Percentiles rank a stretch among this genome's conserved stretches.
These are phyloP conservation scores for Ophiostoma ips DNA, from an alignment of 2,329 filamentous ascomycete species.

Conservation along the genomic window DNA sequence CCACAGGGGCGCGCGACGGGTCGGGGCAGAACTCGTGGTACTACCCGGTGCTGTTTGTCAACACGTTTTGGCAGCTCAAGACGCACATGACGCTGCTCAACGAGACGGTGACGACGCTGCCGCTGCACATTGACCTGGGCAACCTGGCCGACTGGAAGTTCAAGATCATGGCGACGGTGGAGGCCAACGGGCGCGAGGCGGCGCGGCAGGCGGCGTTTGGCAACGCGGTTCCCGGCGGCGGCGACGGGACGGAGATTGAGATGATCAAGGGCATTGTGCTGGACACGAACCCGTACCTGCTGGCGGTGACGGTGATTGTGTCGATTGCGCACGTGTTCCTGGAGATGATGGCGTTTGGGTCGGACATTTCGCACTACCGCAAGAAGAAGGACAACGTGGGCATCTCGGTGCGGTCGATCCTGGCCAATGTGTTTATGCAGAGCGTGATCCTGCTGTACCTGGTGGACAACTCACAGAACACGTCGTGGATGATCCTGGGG, in stretches of 20 bases:
- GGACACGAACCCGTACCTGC: constrained; percentile 84
- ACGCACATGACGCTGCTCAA: constrained; percentile 87
- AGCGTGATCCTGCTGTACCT: constrained; percentile 90
- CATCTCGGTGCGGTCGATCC: constrained; percentile 87
- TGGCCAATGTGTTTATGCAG: constrained; percentile 98
- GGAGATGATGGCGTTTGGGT: constrained; percentile 92
- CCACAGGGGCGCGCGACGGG: constrained; percentile 66
- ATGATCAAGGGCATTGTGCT: constrained; percentile 93
- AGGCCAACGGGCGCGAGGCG: constrained; percentile 75
- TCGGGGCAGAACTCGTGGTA: constrained; percentile 89
- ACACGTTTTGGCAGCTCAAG: constrained; percentile 94
- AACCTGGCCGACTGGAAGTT: constrained; percentile 86
- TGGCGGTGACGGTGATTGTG: constrained; percentile 71
- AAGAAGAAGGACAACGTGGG: constrained; percentile 99
- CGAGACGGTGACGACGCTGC: constrained; percentile 68
- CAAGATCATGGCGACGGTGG: constrained; percentile 67
- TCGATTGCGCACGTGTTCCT: constrained; percentile 87
- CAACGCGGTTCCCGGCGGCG: constrained; percentile 55
- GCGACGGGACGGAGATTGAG: constrained; percentile 88
- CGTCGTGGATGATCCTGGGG: constrained; percentile 96
- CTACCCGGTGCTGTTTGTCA: constrained; percentile 75
- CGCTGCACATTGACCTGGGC: constrained; percentile 69
- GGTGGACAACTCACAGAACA: constrained; percentile 93
- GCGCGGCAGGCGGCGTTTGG: constrained; percentile 66
- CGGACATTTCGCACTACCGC: constrained; percentile 92